These are phyloP conservation scores for Carex myosuroides DNA, from an alignment of 176 grass and related monocot species.

Conservation along the genomic window DNA sequence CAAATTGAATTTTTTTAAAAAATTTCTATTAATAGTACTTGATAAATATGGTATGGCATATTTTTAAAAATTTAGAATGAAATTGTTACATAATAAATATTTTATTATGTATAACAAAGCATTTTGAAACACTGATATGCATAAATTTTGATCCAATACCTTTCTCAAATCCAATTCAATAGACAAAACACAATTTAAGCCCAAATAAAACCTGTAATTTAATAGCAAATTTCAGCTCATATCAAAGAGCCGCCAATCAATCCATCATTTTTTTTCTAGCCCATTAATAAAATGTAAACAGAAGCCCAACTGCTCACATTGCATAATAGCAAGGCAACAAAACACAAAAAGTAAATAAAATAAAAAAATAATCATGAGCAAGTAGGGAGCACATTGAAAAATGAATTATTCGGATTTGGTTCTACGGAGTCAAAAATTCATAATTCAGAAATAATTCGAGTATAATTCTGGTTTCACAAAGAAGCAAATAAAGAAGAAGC, in stretches of 20 bases:
- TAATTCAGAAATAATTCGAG: too few relatives aligned
- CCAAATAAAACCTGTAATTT: not conserved
- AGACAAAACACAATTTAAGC: not conserved
- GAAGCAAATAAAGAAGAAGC: too few relatives aligned
- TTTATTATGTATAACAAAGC: too few relatives aligned
- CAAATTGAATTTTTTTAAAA: not conserved
- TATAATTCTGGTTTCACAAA: too few relatives aligned
- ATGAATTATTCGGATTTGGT: too few relatives aligned
- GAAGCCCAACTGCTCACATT: not conserved
- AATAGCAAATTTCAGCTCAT: not conserved
- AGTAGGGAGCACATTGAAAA: too few relatives aligned
- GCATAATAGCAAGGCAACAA: not conserved
- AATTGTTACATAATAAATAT: too few relatives aligned
- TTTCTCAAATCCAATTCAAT: not conserved
- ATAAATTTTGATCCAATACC: not conserved
- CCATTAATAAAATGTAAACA: not conserved
- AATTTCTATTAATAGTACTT: too few relatives aligned
- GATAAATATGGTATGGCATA: too few relatives aligned
- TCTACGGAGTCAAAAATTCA: too few relatives aligned
- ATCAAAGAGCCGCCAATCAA: not conserved
- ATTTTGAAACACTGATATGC: too few relatives aligned
- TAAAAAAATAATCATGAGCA: not conserved
- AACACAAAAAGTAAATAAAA: not conserved
- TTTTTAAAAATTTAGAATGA: too few relatives aligned
- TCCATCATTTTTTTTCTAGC: not conserved